Conservation (phyloP, 1,284 basidiomycete genomes). For the Puccinia hordei region DNA sequence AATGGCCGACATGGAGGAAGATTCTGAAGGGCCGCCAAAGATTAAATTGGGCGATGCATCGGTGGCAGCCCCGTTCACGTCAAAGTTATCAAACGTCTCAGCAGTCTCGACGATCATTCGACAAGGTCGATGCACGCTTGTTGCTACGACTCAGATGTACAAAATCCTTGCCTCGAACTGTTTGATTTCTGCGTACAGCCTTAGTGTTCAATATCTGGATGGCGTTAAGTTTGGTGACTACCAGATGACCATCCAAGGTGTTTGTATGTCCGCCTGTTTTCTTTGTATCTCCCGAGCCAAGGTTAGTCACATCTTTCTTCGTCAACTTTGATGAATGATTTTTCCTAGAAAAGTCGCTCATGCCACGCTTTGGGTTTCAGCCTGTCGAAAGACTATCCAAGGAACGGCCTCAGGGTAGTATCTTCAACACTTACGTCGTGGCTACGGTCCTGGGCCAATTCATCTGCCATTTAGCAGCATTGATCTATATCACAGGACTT, state of each 20-base stretch:
- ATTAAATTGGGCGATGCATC: constrained; percentile 96
- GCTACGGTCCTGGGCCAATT: constrained; percentile 87
- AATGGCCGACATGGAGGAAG: constrained; percentile 85
- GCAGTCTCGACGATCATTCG: constrained; percentile 96
- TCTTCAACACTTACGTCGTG: constrained; percentile 91
- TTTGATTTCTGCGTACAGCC: constrained; percentile 89
- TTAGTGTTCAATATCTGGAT: constrained; percentile 92
- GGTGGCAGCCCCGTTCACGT: constrained; percentile 94
- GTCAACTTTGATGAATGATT: background rate
- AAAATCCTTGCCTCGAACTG: constrained; percentile 95
- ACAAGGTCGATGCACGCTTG: constrained; percentile 91
- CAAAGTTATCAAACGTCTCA: constrained; percentile 87
- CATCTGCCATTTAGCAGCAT: constrained; percentile 79
- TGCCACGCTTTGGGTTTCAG: constrained; percentile 60
- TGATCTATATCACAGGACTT: constrained; percentile 86
- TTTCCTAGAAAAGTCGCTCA: background rate
- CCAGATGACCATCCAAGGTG: constrained; percentile 61
- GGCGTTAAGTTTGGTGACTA: constrained; percentile 98
- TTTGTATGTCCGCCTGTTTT: constrained; percentile 97
- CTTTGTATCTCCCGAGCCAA: constrained; percentile 94
- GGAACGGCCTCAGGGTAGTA: constrained; percentile 86
- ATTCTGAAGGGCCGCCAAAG: no score
- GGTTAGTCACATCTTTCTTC: constrained; percentile 63
- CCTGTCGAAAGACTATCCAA: constrained; percentile 87
- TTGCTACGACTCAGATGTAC: constrained; percentile 98